Base-by-base conservation (phyloP, 2,329 filamentous ascomycete species). In the Capronia coronata region DNA sequence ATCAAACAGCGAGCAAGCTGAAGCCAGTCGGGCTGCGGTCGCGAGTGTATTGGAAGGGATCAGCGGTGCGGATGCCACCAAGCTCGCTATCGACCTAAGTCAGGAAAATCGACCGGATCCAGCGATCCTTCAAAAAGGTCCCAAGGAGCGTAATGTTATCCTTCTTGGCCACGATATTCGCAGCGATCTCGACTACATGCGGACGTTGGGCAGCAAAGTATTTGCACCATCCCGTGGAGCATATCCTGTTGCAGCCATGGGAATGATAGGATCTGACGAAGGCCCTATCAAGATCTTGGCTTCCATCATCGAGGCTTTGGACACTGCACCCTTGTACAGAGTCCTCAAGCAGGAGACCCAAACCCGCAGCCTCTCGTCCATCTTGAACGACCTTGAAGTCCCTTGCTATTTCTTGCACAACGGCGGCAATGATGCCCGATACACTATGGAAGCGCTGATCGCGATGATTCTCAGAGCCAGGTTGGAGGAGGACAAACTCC, bases 401-500 rank as follows among this genome's bases (percentile, higher is more conserved):
- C 60, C 68, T 0, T 78, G 74, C 35, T 78, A 72, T 66, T 74
- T 85, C 59, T 72, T 91, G n/a, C 89, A 95, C 67, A 94, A 94
- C 62, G 89, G 83, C 0, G 78, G 89, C 1, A 95, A 95, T 57
- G 89, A 95, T 63, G 88, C 89, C 0, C 77, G 82, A 1, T 93
- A 85, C 64, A 91, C 87, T 0, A 68, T 94, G 55, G 81, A 83
- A 54, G 84, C 81, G 6, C 78, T 93, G 74, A 65, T 95, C 5
- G 78, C 71, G 3, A 76, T 87, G 52, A 75, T 73, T 30, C 67
- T 80, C 18, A 58, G 60, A 35, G 59, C 64, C 8, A 57, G 63
- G 34, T 37, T 62, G 21, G 42, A 58, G 23, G 55, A 59, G 14
- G 61, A 63, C 37, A 39, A 48, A 21, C 41, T 38, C n/a, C 38